Conservation (phyloP, 768 basidiomycete species). For the Lentinula detonsa region DNA sequence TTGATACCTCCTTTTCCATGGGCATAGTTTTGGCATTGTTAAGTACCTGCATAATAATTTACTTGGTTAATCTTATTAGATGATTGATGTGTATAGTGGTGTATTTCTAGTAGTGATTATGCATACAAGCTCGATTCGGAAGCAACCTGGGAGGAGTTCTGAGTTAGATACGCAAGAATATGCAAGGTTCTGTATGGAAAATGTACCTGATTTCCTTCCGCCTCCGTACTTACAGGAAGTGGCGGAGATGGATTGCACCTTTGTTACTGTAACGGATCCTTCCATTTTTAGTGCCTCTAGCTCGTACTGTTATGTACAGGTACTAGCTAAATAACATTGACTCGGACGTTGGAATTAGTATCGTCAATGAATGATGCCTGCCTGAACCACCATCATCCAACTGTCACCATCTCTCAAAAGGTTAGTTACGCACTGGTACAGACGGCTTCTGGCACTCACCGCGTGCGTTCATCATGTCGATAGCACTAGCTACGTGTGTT, state of each 20-base stretch:
- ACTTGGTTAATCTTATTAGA: constrained; percentile 6
- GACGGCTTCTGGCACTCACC: neutral
- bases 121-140: neutral
- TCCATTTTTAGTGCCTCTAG: neutral
- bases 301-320: neutral
- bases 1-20: neutral
- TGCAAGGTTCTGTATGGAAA: neutral
- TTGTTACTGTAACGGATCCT: neutral
- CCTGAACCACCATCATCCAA: no score
- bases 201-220: neutral
- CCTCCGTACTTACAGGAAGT: neutral
- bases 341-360: no score
- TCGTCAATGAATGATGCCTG: no score
- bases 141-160: neutral
- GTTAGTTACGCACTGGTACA: neutral
- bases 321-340: neutral
- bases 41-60: constrained; percentile 4
- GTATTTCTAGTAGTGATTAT: neutral
- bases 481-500: neutral
- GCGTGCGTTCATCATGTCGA: neutral
- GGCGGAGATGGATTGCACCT: neutral
- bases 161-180: neutral
- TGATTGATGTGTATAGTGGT: neutral
- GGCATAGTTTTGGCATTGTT: neutral
- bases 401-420: no score